phyloP scores from a whole-genome alignment of 169 alveolate species.

The Cryptosporidium parvum region DNA sequence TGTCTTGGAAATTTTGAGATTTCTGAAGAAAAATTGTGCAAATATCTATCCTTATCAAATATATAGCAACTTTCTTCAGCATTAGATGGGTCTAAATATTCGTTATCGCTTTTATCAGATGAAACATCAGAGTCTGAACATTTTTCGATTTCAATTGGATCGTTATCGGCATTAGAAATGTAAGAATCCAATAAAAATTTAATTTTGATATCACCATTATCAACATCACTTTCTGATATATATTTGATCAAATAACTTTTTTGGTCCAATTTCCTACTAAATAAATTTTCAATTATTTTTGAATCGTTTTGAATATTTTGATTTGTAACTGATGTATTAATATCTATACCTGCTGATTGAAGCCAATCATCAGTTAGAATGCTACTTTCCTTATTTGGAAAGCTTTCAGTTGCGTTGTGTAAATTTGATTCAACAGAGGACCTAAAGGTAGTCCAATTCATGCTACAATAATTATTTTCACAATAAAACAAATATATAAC shows the following conservation, averaged over 20 bases:
- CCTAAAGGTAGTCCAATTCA: constrained; percentile 19
- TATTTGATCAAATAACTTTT: constrained; percentile 38
- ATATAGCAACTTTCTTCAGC: constrained; percentile 41
- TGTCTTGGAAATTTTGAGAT: constrained; percentile 59
- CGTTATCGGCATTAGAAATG: constrained; percentile 1
- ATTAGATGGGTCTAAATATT: constrained; percentile 25
- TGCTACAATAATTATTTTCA: constrained; percentile 1
- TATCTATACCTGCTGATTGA: constrained; percentile 19
- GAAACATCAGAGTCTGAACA: constrained; percentile 4
- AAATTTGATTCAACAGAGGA: constrained; percentile 14
- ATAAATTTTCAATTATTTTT: background rate
- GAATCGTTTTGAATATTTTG: background rate
- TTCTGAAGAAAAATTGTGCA: constrained; percentile 18
- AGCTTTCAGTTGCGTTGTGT: background rate
- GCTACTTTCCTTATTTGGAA: background rate
- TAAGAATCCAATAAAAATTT: constrained; percentile 1
- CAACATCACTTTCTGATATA: background rate
- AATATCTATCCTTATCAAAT: constrained; percentile 33
- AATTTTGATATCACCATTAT: background rate
- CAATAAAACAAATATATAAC: constrained; percentile 37
- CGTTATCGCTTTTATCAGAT: constrained; percentile 31
- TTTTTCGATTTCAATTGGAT: background rate
- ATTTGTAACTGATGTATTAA: background rate
- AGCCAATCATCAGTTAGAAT: constrained; percentile 57
- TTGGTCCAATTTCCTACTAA: background rate